Conservation (phyloP, 129 eudicot genomes). For the Sambucus nigra region DNA sequence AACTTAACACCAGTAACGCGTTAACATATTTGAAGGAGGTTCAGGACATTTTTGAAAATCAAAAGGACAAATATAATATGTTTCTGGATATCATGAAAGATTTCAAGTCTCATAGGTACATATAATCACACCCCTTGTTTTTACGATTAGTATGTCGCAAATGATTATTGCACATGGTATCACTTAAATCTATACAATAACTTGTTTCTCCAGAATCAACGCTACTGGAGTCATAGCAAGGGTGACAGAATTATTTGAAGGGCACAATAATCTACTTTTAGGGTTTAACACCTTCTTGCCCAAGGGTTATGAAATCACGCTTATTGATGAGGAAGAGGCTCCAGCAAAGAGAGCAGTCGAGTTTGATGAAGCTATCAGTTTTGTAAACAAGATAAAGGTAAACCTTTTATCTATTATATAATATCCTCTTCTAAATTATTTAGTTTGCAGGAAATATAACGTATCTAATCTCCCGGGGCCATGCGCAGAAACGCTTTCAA, state of each 20-base stretch:
- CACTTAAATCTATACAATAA: conserved; percentile 1
- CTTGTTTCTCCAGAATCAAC: conserved; percentile 62
- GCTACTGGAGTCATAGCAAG: conserved; percentile 87
- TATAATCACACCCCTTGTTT: neutral
- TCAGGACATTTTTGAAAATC: conserved; percentile 85
- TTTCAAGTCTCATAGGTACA: conserved; percentile 89
- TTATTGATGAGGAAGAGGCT: conserved; percentile 73
- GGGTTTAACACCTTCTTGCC: conserved; percentile 97
- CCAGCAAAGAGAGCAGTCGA: conserved; percentile 79
- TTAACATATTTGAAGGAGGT: conserved; percentile 83
- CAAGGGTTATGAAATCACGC: conserved; percentile 86
- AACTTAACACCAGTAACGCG: conserved; percentile 83
- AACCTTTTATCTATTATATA: neutral
- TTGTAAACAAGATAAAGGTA: conserved; percentile 97
- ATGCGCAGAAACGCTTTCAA: conserved; percentile 66
- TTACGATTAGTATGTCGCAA: conserved; percentile 2
- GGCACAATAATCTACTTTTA: conserved; percentile 74
- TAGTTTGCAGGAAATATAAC: neutral
- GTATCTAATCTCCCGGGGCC: neutral
- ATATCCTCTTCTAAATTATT: neutral
- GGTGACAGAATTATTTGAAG: conserved; percentile 88
- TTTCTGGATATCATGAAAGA: conserved; percentile 89
- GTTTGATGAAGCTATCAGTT: conserved; percentile 88
- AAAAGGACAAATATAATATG: conserved; percentile 78
- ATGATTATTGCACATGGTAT: neutral